Percentiles rank a stretch among this genome's conserved stretches.
These are phyloP conservation scores for Kwoniella mangroviensis DNA, from an alignment of 768 basidiomycete genomes.

Conservation along the genomic window DNA sequence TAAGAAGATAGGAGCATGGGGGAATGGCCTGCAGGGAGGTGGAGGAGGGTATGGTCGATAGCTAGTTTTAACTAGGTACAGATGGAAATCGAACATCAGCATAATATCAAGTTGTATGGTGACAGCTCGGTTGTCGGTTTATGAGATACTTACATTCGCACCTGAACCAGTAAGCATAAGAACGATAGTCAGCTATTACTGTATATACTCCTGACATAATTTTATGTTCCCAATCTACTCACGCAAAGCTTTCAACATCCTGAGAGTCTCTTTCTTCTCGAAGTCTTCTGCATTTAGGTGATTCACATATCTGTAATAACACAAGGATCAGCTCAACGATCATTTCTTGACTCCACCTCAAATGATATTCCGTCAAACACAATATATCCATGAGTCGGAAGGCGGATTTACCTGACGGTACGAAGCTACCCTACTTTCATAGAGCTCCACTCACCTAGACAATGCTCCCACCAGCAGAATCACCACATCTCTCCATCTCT, in stretches of 20 bases:
- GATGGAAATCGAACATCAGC: conserved; percentile 4
- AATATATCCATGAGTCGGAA: too few relatives aligned
- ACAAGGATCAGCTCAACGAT: background rate
- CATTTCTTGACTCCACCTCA: too few relatives aligned
- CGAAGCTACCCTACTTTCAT: too few relatives aligned
- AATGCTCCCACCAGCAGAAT: conserved; percentile 87
- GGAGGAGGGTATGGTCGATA: conserved; percentile 72
- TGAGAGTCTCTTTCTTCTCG: conserved; percentile 67
- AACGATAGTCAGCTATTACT: too few relatives aligned
- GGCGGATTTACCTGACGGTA: too few relatives aligned
- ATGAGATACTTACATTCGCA: conserved; percentile 36
- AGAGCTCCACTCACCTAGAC: conserved; percentile 69
- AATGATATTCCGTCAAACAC: too few relatives aligned
- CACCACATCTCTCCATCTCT: conserved; percentile 68
- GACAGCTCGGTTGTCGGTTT: too few relatives aligned
- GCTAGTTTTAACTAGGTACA: conserved; percentile 78
- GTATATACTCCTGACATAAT: too few relatives aligned
- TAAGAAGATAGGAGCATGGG: conserved; percentile 88
- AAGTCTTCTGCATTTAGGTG: conserved; percentile 81
- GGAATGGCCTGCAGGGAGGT: conserved; percentile 36
- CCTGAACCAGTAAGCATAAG: too few relatives aligned
- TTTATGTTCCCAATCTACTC: conserved; percentile 41
- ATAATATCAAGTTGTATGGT: too few relatives aligned
- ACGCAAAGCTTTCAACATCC: conserved; percentile 79
- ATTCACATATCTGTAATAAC: conserved; percentile 69